Evolutionary conservation across 2,329 filamentous ascomycete species (phyloP), one percentile per base, ranked within the genome.

Genomic region (Byssoonygena ceratinophila): DNA sequence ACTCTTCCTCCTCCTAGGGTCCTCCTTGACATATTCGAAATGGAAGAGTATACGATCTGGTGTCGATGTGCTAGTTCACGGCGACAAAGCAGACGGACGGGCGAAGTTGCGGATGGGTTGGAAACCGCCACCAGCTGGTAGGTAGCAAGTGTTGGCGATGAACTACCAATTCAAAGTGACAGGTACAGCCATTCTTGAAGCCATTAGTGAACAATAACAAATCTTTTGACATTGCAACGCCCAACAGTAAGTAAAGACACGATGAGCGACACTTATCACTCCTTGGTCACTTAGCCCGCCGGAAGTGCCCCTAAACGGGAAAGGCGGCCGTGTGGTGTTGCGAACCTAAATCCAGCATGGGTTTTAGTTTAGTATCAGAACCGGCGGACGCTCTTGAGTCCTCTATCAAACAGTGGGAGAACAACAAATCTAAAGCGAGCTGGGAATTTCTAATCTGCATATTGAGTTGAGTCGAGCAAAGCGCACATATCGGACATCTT

Each of bases 1-100:
- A 96, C 83, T 73, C 91, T 83, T 68, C 91, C 91, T 71, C 91
- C 90, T 71, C 91, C 91, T 68, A 96, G 79, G 76, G 85, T 90
- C 75, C 87, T 82, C 69, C 79, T 79, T 63, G 88, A 85, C 88
- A 94, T 94, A 68, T 25, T 55, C 22, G 18, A 9, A 23, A 25
- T 1, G 12, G n/a, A 11, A 20, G 36, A 16, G n/a, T 3, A 18
- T 20, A 20, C 37, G 37, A 40, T 29, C 14, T 12, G 40, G 18
- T 14, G 18, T 44, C 27, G 47, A 36, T 6, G n/a, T 20, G 27
- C 20, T n/a, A 4, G 7, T 16, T 43, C 36, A 2, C 7, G 18
- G 56, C 56, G 56, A 58, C 52, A 55, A 50, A 5, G 9, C 20
- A 46, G n/a, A 22, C 16, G 31, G 20, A 25, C 6, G 34, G 8